Conservation (phyloP, 2,329 filamentous ascomycete species). For the Sporothrix luriei region DNA sequence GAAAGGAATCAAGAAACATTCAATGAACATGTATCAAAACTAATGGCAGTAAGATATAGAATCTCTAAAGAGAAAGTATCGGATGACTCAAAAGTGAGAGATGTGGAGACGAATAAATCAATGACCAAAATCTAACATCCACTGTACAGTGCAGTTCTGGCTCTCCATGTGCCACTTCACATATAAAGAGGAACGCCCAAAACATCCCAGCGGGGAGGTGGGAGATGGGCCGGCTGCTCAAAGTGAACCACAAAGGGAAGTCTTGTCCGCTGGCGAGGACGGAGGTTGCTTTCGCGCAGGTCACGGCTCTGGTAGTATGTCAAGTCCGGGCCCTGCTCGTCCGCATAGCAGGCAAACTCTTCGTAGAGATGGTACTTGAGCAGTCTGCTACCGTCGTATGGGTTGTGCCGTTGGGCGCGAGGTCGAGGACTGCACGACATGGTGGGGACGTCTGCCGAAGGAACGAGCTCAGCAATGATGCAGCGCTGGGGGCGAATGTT, state of each 20-base stretch:
- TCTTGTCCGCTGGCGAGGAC: neutral
- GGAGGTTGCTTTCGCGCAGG: neutral
- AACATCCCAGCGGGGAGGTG: constrained; percentile 18
- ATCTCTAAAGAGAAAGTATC: too few species aligned
- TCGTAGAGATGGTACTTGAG: constrained; percentile 11
- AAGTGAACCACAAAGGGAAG: constrained; percentile 23
- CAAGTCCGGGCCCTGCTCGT: neutral
- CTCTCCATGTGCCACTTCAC: neutral
- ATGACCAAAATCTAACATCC: too few species aligned
- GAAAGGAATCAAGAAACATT: too few species aligned
- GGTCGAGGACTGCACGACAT: neutral
- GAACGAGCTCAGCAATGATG: neutral
- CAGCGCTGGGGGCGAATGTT: neutral
- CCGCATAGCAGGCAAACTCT: constrained; percentile 12
- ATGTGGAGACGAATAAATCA: too few species aligned
- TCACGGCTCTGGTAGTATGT: neutral
- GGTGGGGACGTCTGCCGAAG: neutral
- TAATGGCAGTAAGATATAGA: too few species aligned
- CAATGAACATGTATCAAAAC: too few species aligned
- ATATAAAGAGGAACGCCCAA: constrained; percentile 19
- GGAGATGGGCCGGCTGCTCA: neutral
- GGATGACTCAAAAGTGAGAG: too few species aligned
- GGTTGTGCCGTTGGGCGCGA: neutral
- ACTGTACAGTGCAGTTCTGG: too few species aligned
- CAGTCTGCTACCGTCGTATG: neutral